Evolutionary conservation across 805 yeast species (phyloP).

Genomic region (Zygotorulaspora chibaensis): DNA sequence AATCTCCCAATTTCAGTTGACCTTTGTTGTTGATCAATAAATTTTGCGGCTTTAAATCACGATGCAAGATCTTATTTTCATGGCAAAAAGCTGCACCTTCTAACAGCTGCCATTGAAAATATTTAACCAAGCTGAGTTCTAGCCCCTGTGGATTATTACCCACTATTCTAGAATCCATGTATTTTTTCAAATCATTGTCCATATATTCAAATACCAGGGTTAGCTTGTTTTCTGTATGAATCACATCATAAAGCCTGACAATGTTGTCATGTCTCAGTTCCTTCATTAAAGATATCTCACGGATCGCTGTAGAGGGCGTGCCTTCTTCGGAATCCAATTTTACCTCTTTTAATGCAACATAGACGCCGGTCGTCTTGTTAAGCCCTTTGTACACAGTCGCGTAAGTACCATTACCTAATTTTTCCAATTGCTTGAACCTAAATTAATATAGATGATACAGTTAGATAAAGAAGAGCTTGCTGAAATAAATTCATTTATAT

Average conservation of each 20-base stretch:
- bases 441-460: constrained; percentile 10
- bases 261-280: constrained; percentile 93
- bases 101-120: constrained; percentile 87
- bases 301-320: constrained; percentile 95
- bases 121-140: constrained; percentile 63
- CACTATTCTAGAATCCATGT: constrained; percentile 70
- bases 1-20: constrained; percentile 83
- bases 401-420: constrained; percentile 65
- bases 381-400: constrained; percentile 97
- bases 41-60: constrained; percentile 96
- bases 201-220: constrained; percentile 90
- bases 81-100: constrained; percentile 93
- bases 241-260: constrained; percentile 86
- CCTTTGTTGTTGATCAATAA: constrained; percentile 93
- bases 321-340: constrained; percentile 97
- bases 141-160: constrained; percentile 33
- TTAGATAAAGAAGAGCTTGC: not conserved
- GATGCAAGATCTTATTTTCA: constrained; percentile 87
- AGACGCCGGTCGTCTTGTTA: constrained; percentile 86
- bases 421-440: constrained; percentile 36
- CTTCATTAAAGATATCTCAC: constrained; percentile 91
- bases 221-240: constrained; percentile 91
- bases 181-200: constrained; percentile 91
- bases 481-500: not conserved
- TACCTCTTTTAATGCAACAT: constrained; percentile 93